Evolutionary conservation across 1,139 yeast genomes (phyloP), one percentile per base, ranked within the genome.

Genomic region (Yamadazyma atlantica): DNA sequence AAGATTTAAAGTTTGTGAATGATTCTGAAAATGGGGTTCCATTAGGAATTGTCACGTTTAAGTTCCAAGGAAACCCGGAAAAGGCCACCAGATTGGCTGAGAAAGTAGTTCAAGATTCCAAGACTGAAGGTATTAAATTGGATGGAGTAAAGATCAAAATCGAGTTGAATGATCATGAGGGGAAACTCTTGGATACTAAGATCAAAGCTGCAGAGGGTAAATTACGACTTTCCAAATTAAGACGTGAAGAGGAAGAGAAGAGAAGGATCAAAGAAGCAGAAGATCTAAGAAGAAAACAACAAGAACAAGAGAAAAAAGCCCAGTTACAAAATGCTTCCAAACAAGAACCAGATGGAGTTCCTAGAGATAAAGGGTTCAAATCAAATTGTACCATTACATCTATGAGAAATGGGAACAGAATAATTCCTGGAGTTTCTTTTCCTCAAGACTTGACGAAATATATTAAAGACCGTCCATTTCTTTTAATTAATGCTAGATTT

Each of bases 11-110:
- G 44, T 71, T 81, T 42, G 66, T 82, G 15, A 77, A 75, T 44
- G 95, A 90, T 53, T 88, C 94, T 1, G 69, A 71, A 14, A 81
- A 85, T 37, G 96, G 90, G 2, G 85, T 84, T 16, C 92, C 95
- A 0, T 60, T 89, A 35, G 95, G 96, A 3, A 66, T 88, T 24
- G 85, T 85, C 32, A 66, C 80, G 15, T 69, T 88, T 38, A 69
- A 73, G 40, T 89, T 77, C 60, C 79, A 73, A 40, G 90, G 90
- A 3, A 65, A 68, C 15, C 52, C 69, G 2, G 83, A 78, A 34
- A 64, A 66, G 39, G 77, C 92, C 1, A 78, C 78, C 51, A 61
- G 56, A 30, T 49, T 62, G 16, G 76, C 76, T 11, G 60, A 60
- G 33, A 57, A 55, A 34, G 57, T 71, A 19, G 55, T 70, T 6